Evolutionary conservation across 2,329 filamentous ascomycete species (phyloP).

Genomic region (Neopestalotiopsis rosae): DNA sequence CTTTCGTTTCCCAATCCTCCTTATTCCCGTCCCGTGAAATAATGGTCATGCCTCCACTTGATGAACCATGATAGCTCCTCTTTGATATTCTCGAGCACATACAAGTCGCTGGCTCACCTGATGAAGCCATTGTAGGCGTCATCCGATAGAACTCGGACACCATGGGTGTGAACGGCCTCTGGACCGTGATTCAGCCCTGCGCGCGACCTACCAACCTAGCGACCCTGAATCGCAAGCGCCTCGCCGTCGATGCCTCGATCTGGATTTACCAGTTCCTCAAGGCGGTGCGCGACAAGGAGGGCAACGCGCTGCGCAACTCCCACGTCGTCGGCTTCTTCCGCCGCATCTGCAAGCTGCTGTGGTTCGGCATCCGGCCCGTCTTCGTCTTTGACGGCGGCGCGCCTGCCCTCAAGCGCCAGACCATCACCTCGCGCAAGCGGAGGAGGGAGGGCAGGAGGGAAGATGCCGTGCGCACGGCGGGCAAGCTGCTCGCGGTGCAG

Average conservation of each 20-base stretch:
- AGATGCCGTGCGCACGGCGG: slow-evolving; percentile 90
- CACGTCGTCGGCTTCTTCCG: slow-evolving; percentile 98
- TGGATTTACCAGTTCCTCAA: slow-evolving; percentile 99
- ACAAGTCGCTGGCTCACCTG: neutral
- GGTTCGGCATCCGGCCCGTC: slow-evolving; percentile 93
- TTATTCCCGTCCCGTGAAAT: neutral
- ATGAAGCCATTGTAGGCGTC: slow-evolving; percentile 3
- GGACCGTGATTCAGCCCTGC: slow-evolving; percentile 94
- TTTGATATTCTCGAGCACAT: slow-evolving; percentile 17
- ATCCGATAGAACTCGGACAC: slow-evolving; percentile 23
- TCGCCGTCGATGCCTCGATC: slow-evolving; percentile 97
- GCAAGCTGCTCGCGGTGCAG: slow-evolving; percentile 89
- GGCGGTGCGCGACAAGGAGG: slow-evolving; percentile 97
- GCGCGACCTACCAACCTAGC: slow-evolving; percentile 95
- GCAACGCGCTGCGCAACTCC: slow-evolving; percentile 92
- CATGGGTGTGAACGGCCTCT: slow-evolving; percentile 98
- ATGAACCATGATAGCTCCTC: slow-evolving; percentile 4
- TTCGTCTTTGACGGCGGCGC: slow-evolving; percentile 99
- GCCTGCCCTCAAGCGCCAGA: slow-evolving; percentile 87
- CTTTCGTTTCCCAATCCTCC: neutral
- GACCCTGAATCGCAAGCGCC: slow-evolving; percentile 92
- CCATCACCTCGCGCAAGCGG: slow-evolving; percentile 78
- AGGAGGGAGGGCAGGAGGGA: slow-evolving; percentile 87
- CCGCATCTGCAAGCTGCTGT: slow-evolving; percentile 95
- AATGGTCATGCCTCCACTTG: neutral